Evolutionary conservation across 2,329 filamentous ascomycete genomes (phyloP).

Genomic region (Beauveria medogensis): DNA sequence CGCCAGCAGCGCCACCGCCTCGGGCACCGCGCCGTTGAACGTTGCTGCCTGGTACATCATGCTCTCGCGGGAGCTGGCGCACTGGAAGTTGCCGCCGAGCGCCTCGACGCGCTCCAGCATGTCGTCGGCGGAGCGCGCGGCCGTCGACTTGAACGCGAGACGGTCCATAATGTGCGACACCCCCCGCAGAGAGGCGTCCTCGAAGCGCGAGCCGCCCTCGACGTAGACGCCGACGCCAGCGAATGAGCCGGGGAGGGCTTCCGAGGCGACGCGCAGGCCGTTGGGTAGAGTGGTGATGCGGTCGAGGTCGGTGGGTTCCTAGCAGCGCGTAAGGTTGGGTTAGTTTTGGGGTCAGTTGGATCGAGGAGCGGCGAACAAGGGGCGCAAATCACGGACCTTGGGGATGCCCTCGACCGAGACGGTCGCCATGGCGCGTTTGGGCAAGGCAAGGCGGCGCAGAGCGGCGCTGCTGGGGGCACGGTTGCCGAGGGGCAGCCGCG

Average conservation of each 20-base stretch:
- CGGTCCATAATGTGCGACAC: conserved; percentile 96
- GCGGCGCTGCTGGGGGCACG: conserved; percentile 18
- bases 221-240: conserved; percentile 93
- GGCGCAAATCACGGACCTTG: conserved; percentile 19
- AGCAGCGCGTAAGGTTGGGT: neutral
- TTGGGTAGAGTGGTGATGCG: conserved; percentile 83
- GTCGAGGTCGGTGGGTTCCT: conserved; percentile 79
- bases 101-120: conserved; percentile 85
- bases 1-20: conserved; percentile 74
- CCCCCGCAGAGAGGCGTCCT: conserved; percentile 75
- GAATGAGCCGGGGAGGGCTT: conserved; percentile 89
- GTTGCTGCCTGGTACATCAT: conserved; percentile 99
- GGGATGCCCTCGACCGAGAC: conserved; percentile 28
- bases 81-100: conserved; percentile 92
- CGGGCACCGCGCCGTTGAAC: conserved; percentile 86
- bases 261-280: conserved; percentile 88
- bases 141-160: conserved; percentile 87
- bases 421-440: conserved; percentile 24
- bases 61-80: conserved; percentile 86
- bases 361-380: neutral
- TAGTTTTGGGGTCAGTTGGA: neutral
- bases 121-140: conserved; percentile 62
- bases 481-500: conserved; percentile 23
- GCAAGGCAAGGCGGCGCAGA: conserved; percentile 17
- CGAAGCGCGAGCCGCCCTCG: conserved; percentile 89